Percentiles rank a stretch among this genome's conserved stretches.
Conservation (phyloP, 139 green algal species). For the Zygnema cylindricum region DNA sequence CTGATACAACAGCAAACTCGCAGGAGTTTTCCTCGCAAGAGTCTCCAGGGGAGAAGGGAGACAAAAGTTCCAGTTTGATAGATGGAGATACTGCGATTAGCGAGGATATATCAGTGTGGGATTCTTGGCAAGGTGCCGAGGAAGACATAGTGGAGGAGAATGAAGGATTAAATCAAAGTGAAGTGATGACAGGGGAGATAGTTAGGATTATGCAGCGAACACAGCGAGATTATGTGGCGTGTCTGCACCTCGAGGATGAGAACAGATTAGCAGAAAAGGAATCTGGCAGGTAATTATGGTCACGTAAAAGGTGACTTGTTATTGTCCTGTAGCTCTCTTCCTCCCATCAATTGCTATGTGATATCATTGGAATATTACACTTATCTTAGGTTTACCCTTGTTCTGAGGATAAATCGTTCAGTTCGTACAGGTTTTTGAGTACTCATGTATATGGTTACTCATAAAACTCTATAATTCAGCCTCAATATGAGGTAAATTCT, state of each 20-base stretch:
- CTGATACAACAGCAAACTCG: background rate
- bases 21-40: too few species aligned
- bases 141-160: background rate
- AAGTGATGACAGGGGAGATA: conserved; percentile 38
- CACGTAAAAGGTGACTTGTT: too few species aligned
- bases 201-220: conserved; percentile 31
- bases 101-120: background rate
- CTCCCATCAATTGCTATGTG: too few species aligned
- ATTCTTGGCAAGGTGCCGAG: background rate
- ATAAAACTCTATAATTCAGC: too few species aligned
- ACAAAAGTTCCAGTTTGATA: background rate
- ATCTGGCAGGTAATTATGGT: background rate
- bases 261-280: background rate
- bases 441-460: too few species aligned
- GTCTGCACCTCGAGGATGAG: conserved; percentile 21
- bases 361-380: too few species aligned
- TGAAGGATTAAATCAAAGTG: background rate
- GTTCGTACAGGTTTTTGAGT: too few species aligned
- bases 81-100: background rate
- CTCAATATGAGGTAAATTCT: too few species aligned
- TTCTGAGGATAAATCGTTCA: too few species aligned
- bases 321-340: too few species aligned
- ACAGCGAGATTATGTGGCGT: conserved; percentile 38
- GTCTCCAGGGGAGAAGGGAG: background rate
- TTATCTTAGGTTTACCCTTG: too few species aligned